Percentiles rank a stretch among this genome's conserved stretches.
These are phyloP conservation scores for Lasiosphaeria hispida DNA, from an alignment of 495 filamentous ascomycete species.

Conservation along the genomic window DNA sequence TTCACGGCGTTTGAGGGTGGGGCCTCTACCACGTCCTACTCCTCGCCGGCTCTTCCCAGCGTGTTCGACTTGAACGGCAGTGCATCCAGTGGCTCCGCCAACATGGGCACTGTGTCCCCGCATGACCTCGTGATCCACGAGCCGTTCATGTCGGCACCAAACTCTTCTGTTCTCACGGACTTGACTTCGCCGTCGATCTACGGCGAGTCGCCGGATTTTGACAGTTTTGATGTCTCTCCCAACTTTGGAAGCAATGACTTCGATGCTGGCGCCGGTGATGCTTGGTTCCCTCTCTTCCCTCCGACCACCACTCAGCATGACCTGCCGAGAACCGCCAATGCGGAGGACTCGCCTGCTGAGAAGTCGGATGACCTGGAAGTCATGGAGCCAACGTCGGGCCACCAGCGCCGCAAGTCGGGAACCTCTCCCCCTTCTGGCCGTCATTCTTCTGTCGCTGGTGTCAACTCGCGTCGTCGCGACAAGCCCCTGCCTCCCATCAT, in stretches of 20 bases:
- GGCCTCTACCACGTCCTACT: constrained; percentile 45
- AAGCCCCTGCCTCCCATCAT: constrained; percentile 79
- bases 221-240: constrained; percentile 76
- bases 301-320: constrained; percentile 34
- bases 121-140: constrained; percentile 73
- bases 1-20: constrained; percentile 53
- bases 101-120: constrained; percentile 77
- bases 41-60: constrained; percentile 49
- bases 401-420: constrained; percentile 43
- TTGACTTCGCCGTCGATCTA: constrained; percentile 78
- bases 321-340: constrained; percentile 22
- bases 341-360: constrained; percentile 44
- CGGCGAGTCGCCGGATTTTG: constrained; percentile 68
- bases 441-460: constrained; percentile 68
- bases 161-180: constrained; percentile 79
- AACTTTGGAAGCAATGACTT: constrained; percentile 53
- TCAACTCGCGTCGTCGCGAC: constrained; percentile 65
- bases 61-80: constrained; percentile 45
- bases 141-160: constrained; percentile 67
- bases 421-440: constrained; percentile 50
- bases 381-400: constrained; percentile 27
- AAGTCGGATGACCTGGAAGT: constrained; percentile 41
- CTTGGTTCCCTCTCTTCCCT: constrained; percentile 72
- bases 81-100: constrained; percentile 41
- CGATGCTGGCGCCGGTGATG: constrained; percentile 36